Conservation (phyloP, 768 basidiomycete genomes). For the Calocera cornea region DNA sequence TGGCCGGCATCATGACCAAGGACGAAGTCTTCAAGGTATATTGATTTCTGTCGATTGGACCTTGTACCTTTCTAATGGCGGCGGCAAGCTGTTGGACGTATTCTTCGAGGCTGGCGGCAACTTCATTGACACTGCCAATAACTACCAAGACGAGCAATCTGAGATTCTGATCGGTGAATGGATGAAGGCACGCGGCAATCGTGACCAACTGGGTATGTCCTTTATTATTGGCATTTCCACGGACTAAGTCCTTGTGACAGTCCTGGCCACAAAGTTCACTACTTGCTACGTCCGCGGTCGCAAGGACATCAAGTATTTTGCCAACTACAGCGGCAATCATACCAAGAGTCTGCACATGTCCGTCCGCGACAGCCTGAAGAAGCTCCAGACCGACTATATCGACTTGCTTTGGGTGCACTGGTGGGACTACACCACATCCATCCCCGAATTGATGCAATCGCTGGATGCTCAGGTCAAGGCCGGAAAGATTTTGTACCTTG, state of each 20-base stretch:
- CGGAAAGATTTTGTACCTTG: slow-evolving; percentile 38
- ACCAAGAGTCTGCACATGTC: slow-evolving; percentile 33
- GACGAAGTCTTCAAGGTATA: slow-evolving; percentile 28
- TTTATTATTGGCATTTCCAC: background rate
- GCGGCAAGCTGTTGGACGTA: slow-evolving; percentile 32
- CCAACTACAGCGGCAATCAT: slow-evolving; percentile 36
- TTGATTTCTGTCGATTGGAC: background rate
- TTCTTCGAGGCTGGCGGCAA: slow-evolving; percentile 36
- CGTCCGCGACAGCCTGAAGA: slow-evolving; percentile 34
- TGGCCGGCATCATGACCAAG: slow-evolving; percentile 28
- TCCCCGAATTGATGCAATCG: slow-evolving; percentile 44
- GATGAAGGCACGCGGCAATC: slow-evolving; percentile 31
- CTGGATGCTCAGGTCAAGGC: slow-evolving; percentile 38
- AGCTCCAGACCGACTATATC: slow-evolving; percentile 35
- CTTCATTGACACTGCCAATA: slow-evolving; percentile 37
- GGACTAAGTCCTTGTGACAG: background rate
- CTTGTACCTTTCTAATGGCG: background rate
- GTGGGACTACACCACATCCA: slow-evolving; percentile 40
- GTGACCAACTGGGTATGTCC: slow-evolving; percentile 36
- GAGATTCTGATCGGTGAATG: slow-evolving; percentile 43
- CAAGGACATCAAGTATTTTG: slow-evolving; percentile 8
- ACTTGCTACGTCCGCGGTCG: background rate
- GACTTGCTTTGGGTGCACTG: slow-evolving; percentile 36
- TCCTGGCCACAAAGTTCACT: slow-evolving; percentile 20
- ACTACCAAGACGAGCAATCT: slow-evolving; percentile 42